phyloP scores from a whole-genome alignment of 2,329 filamentous ascomycete genomes.

The Pestalotiopsis sp. region DNA sequence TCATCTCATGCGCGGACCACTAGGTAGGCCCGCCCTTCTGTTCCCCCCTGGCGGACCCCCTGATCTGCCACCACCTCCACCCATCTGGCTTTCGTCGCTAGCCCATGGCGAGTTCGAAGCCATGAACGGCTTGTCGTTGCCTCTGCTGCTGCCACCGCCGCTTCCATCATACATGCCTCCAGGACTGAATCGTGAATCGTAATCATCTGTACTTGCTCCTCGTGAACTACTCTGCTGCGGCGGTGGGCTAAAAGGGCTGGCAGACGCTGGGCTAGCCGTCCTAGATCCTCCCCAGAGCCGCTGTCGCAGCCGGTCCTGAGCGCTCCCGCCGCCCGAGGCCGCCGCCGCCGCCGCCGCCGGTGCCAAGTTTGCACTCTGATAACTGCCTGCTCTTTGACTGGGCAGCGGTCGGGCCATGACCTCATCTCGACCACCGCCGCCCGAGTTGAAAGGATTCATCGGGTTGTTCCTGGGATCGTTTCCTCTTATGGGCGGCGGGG shows the following conservation, averaged over 20 bases:
- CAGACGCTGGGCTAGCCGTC: slow-evolving; percentile 56
- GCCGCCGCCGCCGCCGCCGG: slow-evolving; percentile 37
- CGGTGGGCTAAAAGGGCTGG: slow-evolving; percentile 51
- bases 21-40: slow-evolving; percentile 40
- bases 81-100: slow-evolving; percentile 41
- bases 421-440: slow-evolving; percentile 35
- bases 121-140: slow-evolving; percentile 43
- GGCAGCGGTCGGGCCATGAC: slow-evolving; percentile 64
- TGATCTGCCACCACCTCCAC: slow-evolving; percentile 38
- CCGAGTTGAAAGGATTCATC: slow-evolving; percentile 36
- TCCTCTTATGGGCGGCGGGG: slow-evolving; percentile 31
- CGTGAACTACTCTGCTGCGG: slow-evolving; percentile 29
- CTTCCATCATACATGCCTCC: slow-evolving; percentile 46
- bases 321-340: slow-evolving; percentile 56
- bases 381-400: slow-evolving; percentile 74
- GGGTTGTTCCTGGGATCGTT: slow-evolving; percentile 35
- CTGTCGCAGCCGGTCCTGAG: slow-evolving; percentile 82
- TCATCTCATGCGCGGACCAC: slow-evolving; percentile 45
- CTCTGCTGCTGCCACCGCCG: slow-evolving; percentile 25
- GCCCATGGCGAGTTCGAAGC: slow-evolving; percentile 52
- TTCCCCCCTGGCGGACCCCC: slow-evolving; percentile 39
- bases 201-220: slow-evolving; percentile 37
- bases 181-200: slow-evolving; percentile 50
- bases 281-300: slow-evolving; percentile 71
- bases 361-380: slow-evolving; percentile 56